Evolutionary conservation across 2,329 filamentous ascomycete species (phyloP), one percentile per base, ranked within the genome.

Genomic region (Septoria petroselini): DNA sequence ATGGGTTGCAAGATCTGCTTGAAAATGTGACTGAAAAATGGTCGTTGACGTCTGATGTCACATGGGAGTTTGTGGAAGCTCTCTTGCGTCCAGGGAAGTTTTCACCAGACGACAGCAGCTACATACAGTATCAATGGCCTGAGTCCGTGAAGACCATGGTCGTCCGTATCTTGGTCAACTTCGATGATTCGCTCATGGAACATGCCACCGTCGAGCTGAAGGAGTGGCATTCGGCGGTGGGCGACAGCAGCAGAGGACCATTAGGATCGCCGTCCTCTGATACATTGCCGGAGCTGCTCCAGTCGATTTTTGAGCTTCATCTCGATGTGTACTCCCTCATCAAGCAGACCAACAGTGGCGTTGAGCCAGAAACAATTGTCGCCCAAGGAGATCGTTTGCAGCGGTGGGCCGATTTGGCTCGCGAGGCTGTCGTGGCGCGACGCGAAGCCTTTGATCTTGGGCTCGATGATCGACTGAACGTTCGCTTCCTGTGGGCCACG

Each of bases 401-500:
- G 38, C 72, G 82, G 55, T 87, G 84, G 84, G 72, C 76, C 27
- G 68, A 73, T 23, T 68, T 86, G 30, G 75, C 81, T 2, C 73
- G 78, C 41, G 76, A 79, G 55, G 72, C 74, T 8, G 72, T 85
- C 55, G 68, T 73, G 25, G 45, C 71, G 18, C 67, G 69, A 3
- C 60, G 65, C 1, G 53, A 49, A 21, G 61, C 55, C 30, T 37
- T 41, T 17, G 53, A 21, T 19, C 33, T 18, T 7, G 38, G 46
- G 8, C 52, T 52, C 55, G 62, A 72, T 31, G 70, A 73, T 44
- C 55, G 64, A 19, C 68, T 85, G 14, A 71, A 71, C 29, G 64
- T 85, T 25, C 77, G 84, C 33, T 83, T 85, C 63, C 65, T 86
- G 8, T 87, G 84, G 84, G 75, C 83, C 17, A 82, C 79, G 7